These are phyloP conservation scores for Erigeron philadelphicus DNA, from an alignment of 140 eudicot species.

Conservation along the genomic window DNA sequence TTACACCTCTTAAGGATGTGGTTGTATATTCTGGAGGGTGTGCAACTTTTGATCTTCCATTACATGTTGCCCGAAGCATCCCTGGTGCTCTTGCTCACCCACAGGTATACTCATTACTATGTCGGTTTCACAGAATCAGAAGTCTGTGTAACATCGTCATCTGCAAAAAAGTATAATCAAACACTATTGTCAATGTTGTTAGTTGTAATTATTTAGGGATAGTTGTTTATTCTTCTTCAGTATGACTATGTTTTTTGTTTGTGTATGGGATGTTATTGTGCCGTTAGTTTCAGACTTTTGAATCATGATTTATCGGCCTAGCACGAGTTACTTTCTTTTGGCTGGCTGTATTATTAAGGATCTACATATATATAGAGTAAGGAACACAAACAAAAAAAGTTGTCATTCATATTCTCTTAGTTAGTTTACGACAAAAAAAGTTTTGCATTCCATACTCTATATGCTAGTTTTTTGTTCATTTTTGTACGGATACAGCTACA, in stretches of 20 bases:
- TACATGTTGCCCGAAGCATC: conserved; percentile 47
- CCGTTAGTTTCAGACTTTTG: not conserved
- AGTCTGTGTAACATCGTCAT: not conserved
- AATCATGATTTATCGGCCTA: not conserved
- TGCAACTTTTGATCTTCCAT: conserved; percentile 78
- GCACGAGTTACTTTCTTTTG: not conserved
- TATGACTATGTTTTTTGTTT: conserved; percentile 4
- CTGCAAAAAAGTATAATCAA: too few relatives aligned
- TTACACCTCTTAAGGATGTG: conserved; percentile 64
- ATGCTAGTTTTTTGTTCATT: not conserved
- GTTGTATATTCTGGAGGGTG: conserved; percentile 82
- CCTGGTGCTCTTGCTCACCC: conserved; percentile 84
- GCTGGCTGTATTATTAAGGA: not conserved
- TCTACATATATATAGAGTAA: too few relatives aligned
- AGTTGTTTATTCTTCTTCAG: not conserved
- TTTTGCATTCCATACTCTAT: not conserved
- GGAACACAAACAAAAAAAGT: too few relatives aligned
- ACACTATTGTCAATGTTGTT: not conserved
- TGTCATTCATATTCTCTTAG: not conserved
- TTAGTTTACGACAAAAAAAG: not conserved
- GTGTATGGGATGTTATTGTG: conserved; percentile 11
- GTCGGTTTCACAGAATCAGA: not conserved
- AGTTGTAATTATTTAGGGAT: not conserved
- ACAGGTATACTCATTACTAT: conserved; percentile 44
- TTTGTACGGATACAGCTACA: conserved; percentile 6